These are phyloP conservation scores for Nakaseomyces bracarensis DNA, from an alignment of 1,139 yeast genomes.

Conservation along the genomic window DNA sequence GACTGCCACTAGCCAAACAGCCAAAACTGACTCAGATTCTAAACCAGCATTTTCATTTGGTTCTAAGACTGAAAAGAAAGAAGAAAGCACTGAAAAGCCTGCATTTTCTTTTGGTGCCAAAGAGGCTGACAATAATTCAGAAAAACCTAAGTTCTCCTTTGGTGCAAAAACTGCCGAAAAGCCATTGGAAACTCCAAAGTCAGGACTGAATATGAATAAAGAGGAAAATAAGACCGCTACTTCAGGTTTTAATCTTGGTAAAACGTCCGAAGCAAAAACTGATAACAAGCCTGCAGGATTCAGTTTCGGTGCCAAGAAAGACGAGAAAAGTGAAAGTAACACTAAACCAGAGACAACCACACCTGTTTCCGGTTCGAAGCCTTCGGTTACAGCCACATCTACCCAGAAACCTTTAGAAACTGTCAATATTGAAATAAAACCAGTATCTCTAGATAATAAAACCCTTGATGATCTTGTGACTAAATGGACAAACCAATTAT, in stretches of 20 bases:
- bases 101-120: constrained; percentile 24
- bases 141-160: constrained; percentile 28
- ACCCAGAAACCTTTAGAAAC: constrained; percentile 23
- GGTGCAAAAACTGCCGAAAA: constrained; percentile 25
- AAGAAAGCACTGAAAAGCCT: constrained; percentile 21
- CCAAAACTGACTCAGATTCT: constrained; percentile 9
- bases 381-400: neutral
- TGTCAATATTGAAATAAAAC: constrained; percentile 51
- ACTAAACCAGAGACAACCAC: constrained; percentile 15
- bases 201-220: constrained; percentile 22
- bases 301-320: constrained; percentile 15
- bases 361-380: constrained; percentile 9
- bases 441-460: constrained; percentile 78
- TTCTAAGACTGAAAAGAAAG: constrained; percentile 12
- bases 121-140: constrained; percentile 17
- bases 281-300: constrained; percentile 11
- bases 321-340: constrained; percentile 18
- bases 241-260: constrained; percentile 5
- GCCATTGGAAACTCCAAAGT: constrained; percentile 13
- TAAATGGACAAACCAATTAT: constrained; percentile 85
- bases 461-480: constrained; percentile 87
- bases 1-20: constrained; percentile 11
- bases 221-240: constrained; percentile 10
- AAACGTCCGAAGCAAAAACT: constrained; percentile 10
- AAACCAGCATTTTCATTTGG: constrained; percentile 24